Evolutionary conservation across 148 eudicot species (phyloP).

Genomic region (Rhododendron mucronatum): DNA sequence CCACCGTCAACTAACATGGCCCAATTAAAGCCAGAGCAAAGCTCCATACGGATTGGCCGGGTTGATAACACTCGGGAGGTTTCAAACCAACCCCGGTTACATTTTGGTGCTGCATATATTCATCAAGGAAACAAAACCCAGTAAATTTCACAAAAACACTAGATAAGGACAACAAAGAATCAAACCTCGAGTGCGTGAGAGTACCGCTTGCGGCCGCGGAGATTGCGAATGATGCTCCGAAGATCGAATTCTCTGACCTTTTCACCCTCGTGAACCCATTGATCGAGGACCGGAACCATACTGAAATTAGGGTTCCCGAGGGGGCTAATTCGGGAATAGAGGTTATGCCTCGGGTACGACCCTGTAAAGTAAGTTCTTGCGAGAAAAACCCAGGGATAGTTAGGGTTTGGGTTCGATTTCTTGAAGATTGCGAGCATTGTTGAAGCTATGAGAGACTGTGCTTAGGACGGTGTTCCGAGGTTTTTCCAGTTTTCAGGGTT

Average conservation of each 20-base stretch:
- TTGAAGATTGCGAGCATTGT: neutral
- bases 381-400: neutral
- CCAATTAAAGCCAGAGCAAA: neutral
- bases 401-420: neutral
- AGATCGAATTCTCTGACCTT: slow-evolving; percentile 19
- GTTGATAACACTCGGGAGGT: too few species aligned
- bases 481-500: neutral
- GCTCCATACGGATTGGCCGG: neutral
- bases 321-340: slow-evolving; percentile 35
- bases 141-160: neutral
- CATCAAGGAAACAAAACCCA: neutral
- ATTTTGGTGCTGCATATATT: neutral
- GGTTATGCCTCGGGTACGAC: neutral
- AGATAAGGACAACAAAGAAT: neutral
- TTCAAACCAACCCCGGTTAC: neutral
- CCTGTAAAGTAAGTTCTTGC: neutral
- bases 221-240: slow-evolving; percentile 33
- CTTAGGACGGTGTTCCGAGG: neutral
- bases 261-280: slow-evolving; percentile 43
- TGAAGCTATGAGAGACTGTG: neutral
- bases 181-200: slow-evolving; percentile 48
- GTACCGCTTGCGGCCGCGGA: slow-evolving; percentile 38
- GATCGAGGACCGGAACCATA: slow-evolving; percentile 36
- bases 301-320: slow-evolving; percentile 18
- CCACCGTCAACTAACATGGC: neutral